Conservation (phyloP, 2,329 filamentous ascomycete species). For the Cladosporium sp. region DNA sequence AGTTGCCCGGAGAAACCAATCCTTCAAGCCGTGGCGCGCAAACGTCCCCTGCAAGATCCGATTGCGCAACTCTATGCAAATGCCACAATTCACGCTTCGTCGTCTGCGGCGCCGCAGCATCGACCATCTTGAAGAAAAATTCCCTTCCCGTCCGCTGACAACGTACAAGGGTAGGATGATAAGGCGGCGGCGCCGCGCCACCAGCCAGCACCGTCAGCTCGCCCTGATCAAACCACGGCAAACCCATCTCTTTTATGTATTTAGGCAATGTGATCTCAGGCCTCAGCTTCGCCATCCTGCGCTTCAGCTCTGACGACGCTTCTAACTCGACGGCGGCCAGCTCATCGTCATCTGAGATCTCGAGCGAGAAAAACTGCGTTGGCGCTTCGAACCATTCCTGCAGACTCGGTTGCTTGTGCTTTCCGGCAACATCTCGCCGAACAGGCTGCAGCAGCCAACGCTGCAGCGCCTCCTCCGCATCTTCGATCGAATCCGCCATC, state of each 20-base stretch:
- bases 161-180: conserved; percentile 70
- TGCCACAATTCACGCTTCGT: conserved; percentile 31
- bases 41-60: conserved; percentile 25
- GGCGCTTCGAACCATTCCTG: conserved; percentile 27
- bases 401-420: conserved; percentile 18
- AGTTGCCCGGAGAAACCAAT: conserved; percentile 21
- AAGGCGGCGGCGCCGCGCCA: conserved; percentile 59
- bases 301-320: conserved; percentile 58
- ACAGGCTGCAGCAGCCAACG: conserved; percentile 27
- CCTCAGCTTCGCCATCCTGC: conserved; percentile 92
- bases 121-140: conserved; percentile 49
- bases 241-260: conserved; percentile 77
- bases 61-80: conserved; percentile 24
- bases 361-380: conserved; percentile 27
- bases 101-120: conserved; percentile 23
- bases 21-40: conserved; percentile 27
- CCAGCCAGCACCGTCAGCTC: conserved; percentile 97
- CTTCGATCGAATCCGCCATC: conserved; percentile 10
- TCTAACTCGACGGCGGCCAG: conserved; percentile 22
- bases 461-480: conserved; percentile 23
- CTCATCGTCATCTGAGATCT: conserved; percentile 18
- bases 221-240: conserved; percentile 90
- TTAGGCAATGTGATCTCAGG: conserved; percentile 52
- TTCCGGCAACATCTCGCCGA: conserved; percentile 11
- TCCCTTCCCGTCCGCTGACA: conserved; percentile 98